Conservation (phyloP, 768 basidiomycete genomes). For the Pulveroboletus sp. region DNA sequence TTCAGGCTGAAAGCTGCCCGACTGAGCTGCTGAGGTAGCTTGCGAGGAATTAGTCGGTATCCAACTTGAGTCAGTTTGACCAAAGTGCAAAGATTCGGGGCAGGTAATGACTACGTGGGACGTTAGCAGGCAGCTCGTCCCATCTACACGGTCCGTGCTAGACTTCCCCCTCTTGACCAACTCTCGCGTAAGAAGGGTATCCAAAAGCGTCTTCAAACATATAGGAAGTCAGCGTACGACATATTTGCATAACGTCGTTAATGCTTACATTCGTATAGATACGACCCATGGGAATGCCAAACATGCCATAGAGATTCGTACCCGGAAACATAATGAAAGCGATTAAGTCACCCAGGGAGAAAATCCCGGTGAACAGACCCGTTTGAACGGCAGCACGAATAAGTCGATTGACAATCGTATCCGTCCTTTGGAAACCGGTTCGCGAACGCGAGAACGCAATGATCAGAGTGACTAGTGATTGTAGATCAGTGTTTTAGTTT, state of each 20-base stretch:
- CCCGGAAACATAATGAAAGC: slow-evolving; percentile 26
- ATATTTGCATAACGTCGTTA: neutral
- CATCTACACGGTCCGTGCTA: slow-evolving; percentile 27
- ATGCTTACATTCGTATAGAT: slow-evolving; percentile 46
- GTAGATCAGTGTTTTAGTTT: neutral
- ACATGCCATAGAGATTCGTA: slow-evolving; percentile 37
- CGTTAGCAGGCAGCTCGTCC: neutral
- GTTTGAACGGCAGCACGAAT: slow-evolving; percentile 57
- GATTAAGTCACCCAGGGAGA: slow-evolving; percentile 50
- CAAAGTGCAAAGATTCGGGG: neutral
- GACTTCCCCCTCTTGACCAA: neutral
- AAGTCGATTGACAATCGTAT: slow-evolving; percentile 50
- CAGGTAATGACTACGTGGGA: neutral
- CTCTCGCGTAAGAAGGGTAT: slow-evolving; percentile 12
- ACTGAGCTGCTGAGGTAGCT: neutral
- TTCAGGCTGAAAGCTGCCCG: neutral
- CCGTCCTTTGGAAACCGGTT: slow-evolving; percentile 51
- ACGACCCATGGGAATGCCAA: slow-evolving; percentile 39
- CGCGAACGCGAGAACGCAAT: slow-evolving; percentile 39
- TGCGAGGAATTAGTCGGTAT: neutral
- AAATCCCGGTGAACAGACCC: slow-evolving; percentile 49
- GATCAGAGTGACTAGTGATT: slow-evolving; percentile 17
- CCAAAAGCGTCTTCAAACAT: slow-evolving; percentile 1
- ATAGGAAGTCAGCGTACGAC: neutral
- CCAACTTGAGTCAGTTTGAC: slow-evolving; percentile 5